These are phyloP conservation scores for Litchi chinensis DNA, from an alignment of 345 rosid genomes.

Conservation along the genomic window DNA sequence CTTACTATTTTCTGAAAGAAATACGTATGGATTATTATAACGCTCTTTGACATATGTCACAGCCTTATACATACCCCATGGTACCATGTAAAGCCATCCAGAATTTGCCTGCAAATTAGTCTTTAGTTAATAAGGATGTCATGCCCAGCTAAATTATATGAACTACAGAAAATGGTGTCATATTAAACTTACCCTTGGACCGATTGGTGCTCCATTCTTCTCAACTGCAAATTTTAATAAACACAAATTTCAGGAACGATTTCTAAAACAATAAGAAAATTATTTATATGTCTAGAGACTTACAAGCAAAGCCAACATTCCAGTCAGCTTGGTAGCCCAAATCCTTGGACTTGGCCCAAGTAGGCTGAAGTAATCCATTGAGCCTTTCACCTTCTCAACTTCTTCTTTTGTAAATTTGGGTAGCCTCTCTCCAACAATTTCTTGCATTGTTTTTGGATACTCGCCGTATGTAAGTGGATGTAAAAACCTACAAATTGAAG, in stretches of 20 bases:
- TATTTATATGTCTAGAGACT: conserved; percentile 16
- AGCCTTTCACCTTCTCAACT: conserved; percentile 50
- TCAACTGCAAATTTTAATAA: conserved; percentile 35
- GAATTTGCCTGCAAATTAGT: conserved; percentile 52
- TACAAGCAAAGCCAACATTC: conserved; percentile 58
- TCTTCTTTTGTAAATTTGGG: conserved; percentile 48
- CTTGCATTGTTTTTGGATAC: conserved; percentile 66
- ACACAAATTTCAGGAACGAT: not conserved
- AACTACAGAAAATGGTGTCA: not conserved
- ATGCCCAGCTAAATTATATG: too few relatives aligned
- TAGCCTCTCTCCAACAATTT: conserved; percentile 47
- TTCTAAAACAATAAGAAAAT: not conserved
- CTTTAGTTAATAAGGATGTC: not conserved
- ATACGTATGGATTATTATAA: conserved; percentile 45
- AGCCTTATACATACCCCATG: conserved; percentile 60
- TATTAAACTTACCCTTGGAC: conserved; percentile 41
- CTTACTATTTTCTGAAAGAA: conserved; percentile 61
- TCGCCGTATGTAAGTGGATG: conserved; percentile 67
- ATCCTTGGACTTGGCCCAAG: conserved; percentile 27
- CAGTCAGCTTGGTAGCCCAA: conserved; percentile 54
- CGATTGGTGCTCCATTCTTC: conserved; percentile 49
- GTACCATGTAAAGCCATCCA: conserved; percentile 63
- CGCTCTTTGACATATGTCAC: conserved; percentile 54
- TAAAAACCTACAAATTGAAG: conserved; percentile 42
- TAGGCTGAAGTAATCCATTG: conserved; percentile 43